These are phyloP conservation scores for Pelagophyceae sp. DNA, from an alignment of 352 stramenopile genomes.

Conservation along the genomic window DNA sequence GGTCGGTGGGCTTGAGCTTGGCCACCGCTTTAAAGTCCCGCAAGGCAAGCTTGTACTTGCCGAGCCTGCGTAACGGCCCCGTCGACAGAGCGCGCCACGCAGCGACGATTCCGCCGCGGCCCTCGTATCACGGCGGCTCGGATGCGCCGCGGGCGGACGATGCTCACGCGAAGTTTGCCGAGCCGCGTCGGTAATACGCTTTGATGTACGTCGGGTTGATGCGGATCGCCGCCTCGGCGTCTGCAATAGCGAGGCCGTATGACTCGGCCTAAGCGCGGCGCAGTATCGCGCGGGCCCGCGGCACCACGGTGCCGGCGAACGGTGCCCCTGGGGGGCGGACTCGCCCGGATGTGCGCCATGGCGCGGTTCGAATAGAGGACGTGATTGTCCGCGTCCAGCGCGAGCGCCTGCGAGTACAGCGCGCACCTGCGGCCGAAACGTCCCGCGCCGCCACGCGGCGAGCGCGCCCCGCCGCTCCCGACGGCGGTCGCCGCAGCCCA, in stretches of 20 bases:
- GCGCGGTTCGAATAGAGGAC: conserved; percentile 18
- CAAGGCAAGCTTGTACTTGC: conserved; percentile 86
- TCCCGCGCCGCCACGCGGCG: too few species aligned
- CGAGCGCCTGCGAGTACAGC: conserved; percentile 3
- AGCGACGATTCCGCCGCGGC: background rate
- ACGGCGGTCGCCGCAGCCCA: too few species aligned
- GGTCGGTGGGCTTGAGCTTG: conserved; percentile 38
- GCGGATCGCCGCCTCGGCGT: conserved; percentile 82
- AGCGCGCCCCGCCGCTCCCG: too few species aligned
- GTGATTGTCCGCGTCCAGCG: background rate
- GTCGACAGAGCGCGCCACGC: background rate
- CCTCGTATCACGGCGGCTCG: background rate
- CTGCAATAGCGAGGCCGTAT: conserved; percentile 91
- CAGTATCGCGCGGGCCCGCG: background rate
- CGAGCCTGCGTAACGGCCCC: conserved; percentile 5
- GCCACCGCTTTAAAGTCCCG: conserved; percentile 94
- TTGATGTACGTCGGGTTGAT: conserved; percentile 91
- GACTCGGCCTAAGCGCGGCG: conserved; percentile 83
- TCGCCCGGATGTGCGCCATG: conserved; percentile 22
- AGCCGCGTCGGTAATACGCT: conserved; percentile 92
- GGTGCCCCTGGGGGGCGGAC: too few species aligned
- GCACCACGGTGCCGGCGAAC: too few species aligned
- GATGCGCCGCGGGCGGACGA: conserved; percentile 70
- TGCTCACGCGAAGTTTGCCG: conserved; percentile 90
- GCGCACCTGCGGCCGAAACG: background rate